These are phyloP conservation scores for Lotmaria passim DNA, from an alignment of 208 protist species.

Conservation along the genomic window DNA sequence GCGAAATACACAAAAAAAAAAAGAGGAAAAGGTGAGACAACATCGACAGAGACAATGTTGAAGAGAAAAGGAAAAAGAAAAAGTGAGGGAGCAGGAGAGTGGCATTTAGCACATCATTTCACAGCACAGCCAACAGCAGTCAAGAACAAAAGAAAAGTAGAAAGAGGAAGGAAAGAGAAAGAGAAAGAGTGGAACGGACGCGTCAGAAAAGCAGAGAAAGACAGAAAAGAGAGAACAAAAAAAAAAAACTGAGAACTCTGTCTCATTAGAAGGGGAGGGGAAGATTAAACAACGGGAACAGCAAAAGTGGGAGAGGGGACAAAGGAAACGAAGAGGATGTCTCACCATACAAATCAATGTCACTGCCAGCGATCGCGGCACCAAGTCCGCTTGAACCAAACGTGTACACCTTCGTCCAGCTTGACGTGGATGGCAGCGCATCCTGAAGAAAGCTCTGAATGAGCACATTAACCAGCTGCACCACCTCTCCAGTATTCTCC, in stretches of 20 bases:
- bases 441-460: constrained; percentile 23
- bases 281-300: neutral
- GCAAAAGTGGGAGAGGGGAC: constrained; percentile 4
- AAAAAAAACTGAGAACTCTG: neutral
- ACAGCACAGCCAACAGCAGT: too few species aligned
- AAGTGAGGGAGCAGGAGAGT: neutral
- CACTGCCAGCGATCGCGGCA: constrained; percentile 82
- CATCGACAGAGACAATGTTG: neutral
- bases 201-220: constrained; percentile 2
- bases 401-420: constrained; percentile 58
- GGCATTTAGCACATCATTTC: too few species aligned
- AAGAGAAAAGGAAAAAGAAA: neutral
- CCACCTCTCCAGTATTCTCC: constrained; percentile 30
- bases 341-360: constrained; percentile 95
- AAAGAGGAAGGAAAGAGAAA: neutral
- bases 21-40: neutral
- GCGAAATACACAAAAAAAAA: neutral
- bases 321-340: constrained; percentile 20
- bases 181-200: neutral
- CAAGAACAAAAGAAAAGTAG: constrained; percentile 5
- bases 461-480: constrained; percentile 22
- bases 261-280: neutral
- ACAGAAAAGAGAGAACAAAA: constrained; percentile 3
- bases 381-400: constrained; percentile 84
- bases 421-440: constrained; percentile 13